Percentiles rank a stretch among this genome's conserved stretches.
These are phyloP conservation scores for Cladosporium sp. DNA, from an alignment of 2,329 filamentous ascomycete genomes.

Conservation along the genomic window DNA sequence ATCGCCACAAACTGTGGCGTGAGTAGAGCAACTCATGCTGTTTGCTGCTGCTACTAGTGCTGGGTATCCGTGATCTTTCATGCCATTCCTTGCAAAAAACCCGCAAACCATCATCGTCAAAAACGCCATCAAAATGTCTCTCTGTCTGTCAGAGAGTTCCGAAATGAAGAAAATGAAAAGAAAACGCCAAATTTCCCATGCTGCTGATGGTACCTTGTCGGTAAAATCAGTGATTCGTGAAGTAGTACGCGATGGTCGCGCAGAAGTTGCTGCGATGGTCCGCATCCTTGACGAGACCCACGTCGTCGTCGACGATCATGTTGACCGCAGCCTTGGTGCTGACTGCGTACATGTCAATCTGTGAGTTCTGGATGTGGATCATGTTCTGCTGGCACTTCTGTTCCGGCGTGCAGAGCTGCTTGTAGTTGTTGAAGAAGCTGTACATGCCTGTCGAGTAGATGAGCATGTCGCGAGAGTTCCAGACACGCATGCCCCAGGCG, in stretches of 20 bases:
- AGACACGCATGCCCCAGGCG: slow-evolving; percentile 43
- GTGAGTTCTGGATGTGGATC: slow-evolving; percentile 40
- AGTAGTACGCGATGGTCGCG: slow-evolving; percentile 40
- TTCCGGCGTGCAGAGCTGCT: slow-evolving; percentile 43
- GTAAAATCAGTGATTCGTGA: slow-evolving; percentile 11
- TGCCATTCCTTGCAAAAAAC: background rate
- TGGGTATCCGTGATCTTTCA: slow-evolving; percentile 15
- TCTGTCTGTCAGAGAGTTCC: background rate
- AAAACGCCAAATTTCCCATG: background rate
- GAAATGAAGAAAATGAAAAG: background rate
- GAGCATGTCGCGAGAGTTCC: slow-evolving; percentile 38
- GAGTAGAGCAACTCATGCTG: background rate
- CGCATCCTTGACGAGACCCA: slow-evolving; percentile 34
- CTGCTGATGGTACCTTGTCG: background rate
- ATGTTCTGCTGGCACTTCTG: slow-evolving; percentile 51
- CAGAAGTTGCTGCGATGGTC: slow-evolving; percentile 49
- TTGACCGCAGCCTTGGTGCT: slow-evolving; percentile 47
- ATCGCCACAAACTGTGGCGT: background rate
- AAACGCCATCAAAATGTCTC: background rate
- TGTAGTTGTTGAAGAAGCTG: slow-evolving; percentile 58
- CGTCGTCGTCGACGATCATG: slow-evolving; percentile 42
- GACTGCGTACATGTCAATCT: slow-evolving; percentile 45
- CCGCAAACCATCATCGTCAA: background rate
- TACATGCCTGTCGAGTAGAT: slow-evolving; percentile 50
- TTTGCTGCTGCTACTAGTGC: no score